Evolutionary conservation across 345 rosid genomes (phyloP), one percentile per base, ranked within the genome.

Genomic region (Heritiera fomes): DNA sequence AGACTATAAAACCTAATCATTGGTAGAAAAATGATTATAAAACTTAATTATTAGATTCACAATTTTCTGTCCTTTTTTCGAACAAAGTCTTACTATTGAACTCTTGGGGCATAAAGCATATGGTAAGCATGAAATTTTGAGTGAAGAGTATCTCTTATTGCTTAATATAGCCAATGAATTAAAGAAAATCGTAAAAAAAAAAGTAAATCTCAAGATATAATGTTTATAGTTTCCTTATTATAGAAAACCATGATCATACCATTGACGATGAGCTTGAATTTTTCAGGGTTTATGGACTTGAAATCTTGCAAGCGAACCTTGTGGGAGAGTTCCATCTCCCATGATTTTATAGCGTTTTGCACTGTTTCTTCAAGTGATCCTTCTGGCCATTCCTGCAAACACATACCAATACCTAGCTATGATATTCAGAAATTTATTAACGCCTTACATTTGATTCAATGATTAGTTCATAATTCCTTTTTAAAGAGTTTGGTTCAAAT

Each of bases 321-420:
- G 81, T 91, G 95, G 15, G 95, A 90, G 28, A 93, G 75, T 79
- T 95, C 98, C 98, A 90, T 88, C 80, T 93, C 98, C 98, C 98
- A 91, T 75, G 94, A 82, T 84, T 93, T 91, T 30, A 95, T 80
- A 1, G 97, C 98, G 40, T 89, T 95, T 79, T 95, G 93, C 59
- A 95, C 92, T 2, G 79, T 84, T 81, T 91, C 98, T 87, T 91
- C 98, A 10, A 91, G 70, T 6, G 97, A 94, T 1, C 90, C 98
- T 69, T 88, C 70, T 50, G 91, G 86, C 98, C 97, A 94, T 62
- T 84, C 97, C 97, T 92, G 80, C 75, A 34, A 2, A 53, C 0
- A 17, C 34, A n/a, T 20, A 41, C 14, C 11, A 46, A 46, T 46
- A 46, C 50, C 11, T 2, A 46, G 9, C 9, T 8, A 9, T 46